phyloP scores from a whole-genome alignment of 2,329 filamentous ascomycete species.

The Pleurostoma richardsiae region DNA sequence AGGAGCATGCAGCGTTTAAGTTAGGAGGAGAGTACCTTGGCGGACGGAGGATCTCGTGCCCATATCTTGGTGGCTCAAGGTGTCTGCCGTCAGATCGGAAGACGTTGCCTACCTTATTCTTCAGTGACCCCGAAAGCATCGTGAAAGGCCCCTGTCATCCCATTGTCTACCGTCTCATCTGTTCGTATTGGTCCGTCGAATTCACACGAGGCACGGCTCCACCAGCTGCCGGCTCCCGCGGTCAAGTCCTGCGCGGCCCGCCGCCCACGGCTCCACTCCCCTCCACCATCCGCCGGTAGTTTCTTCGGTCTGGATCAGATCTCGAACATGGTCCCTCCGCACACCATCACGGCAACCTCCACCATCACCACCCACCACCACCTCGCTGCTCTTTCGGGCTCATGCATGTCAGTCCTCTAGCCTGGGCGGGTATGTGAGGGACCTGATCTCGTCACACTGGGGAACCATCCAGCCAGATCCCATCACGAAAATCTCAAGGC shows the following conservation, averaged over 20 bases:
- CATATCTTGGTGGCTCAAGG: too few species aligned
- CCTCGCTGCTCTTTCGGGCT: constrained; percentile 4
- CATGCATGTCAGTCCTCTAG: constrained; percentile 17
- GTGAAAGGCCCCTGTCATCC: too few species aligned
- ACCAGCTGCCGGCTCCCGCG: neutral
- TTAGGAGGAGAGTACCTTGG: too few species aligned
- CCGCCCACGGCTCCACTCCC: neutral
- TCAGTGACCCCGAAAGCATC: too few species aligned
- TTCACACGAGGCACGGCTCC: neutral
- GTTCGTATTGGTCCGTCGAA: neutral
- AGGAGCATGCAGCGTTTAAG: too few species aligned
- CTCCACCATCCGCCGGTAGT: neutral
- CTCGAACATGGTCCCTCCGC: neutral
- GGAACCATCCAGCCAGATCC: too few species aligned
- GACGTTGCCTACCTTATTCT: too few species aligned
- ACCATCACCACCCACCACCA: constrained; percentile 1
- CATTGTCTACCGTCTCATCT: too few species aligned
- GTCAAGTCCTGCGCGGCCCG: neutral
- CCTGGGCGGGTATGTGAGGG: constrained; percentile 20
- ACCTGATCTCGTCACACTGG: constrained; percentile 8
- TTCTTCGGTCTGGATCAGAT: neutral
- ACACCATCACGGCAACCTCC: neutral
- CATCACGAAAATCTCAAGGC: too few species aligned
- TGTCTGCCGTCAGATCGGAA: too few species aligned
- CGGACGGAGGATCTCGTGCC: too few species aligned